Evolutionary conservation across 805 yeast genomes (phyloP).

Genomic region (Zygotorulaspora chibaensis): DNA sequence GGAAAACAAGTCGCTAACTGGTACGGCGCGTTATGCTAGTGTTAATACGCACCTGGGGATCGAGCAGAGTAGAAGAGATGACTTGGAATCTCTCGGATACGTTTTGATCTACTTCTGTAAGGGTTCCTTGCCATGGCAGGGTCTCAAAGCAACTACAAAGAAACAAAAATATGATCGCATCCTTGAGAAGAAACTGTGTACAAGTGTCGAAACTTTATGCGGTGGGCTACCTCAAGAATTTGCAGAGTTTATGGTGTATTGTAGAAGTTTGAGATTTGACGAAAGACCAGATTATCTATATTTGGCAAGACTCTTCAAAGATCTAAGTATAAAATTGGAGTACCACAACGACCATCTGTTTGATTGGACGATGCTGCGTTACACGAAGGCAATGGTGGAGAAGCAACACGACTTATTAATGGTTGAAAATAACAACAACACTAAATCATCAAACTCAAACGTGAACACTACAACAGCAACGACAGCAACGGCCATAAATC

Average conservation of each 20-base stretch:
- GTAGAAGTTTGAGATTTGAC: conserved; percentile 86
- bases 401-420: conserved; percentile 25
- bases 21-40: conserved; percentile 95
- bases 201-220: conserved; percentile 80
- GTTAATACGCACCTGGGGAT: conserved; percentile 95
- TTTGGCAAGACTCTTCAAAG: conserved; percentile 84
- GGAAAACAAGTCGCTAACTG: conserved; percentile 93
- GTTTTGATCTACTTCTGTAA: conserved; percentile 91
- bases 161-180: conserved; percentile 96
- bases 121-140: conserved; percentile 98
- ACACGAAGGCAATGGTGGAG: conserved; percentile 36
- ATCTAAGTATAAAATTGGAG: conserved; percentile 79
- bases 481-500: conserved; percentile 11
- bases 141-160: conserved; percentile 92
- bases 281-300: conserved; percentile 94
- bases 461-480: conserved; percentile 8
- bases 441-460: conserved; percentile 5
- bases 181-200: conserved; percentile 90
- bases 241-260: conserved; percentile 79
- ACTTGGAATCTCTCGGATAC: conserved; percentile 89
- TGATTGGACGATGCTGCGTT: conserved; percentile 79
- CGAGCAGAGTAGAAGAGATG: conserved; percentile 96
- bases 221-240: conserved; percentile 91
- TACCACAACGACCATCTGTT: conserved; percentile 90
- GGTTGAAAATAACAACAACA: conserved; percentile 8